Base-by-base conservation (phyloP, 495 filamentous ascomycete species). In the Penicillium maclennaniae region DNA sequence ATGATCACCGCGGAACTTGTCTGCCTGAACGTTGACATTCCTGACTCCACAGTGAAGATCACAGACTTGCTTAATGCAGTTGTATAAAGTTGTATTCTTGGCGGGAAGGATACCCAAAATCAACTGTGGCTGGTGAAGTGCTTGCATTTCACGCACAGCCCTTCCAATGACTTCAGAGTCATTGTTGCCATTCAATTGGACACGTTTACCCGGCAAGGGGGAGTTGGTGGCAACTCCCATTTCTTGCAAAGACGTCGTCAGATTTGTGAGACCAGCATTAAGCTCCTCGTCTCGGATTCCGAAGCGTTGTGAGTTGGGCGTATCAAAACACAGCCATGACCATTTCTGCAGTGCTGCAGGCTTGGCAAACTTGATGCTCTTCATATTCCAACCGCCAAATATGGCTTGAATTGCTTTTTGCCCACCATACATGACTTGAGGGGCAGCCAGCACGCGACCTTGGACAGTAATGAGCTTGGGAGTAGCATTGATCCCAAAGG, bases 11-110 rank as follows among this genome's bases (percentile, higher is more conserved):
- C 31, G 31, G 9, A 90, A 61, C 51, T 86, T 85, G 2, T 68
- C 47, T 0, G 58, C 76, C 4, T 86, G 70, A 8, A 80, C 72
- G 53, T 84, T 87, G 41, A 89, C 78, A 7, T 82, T 89, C 17
- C 79, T 79, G 21, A 89, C 71, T 6, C 89, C 89, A 43, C 68
- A 74, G 0, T 74, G 68, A 4, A 85, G 62, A 57, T 95, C 89
- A 5, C 79, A 86, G 15, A 82, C 59, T 34, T 66, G 74, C 68
- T 95, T 95, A 60, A 95, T 71, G 19, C 62, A 71, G 57, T 83
- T 83, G 67, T 95, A 95, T 5, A 83, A 60, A 0, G 65, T 62
- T 4, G 75, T 65, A 27, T 80, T 72, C 3, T 71, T 69, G n/a
- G 38, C 58, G 1, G 77, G 78, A 0, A 92, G 70, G 26, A 92